phyloP scores from a whole-genome alignment of 805 yeast species.

The Spathaspora girioi region DNA sequence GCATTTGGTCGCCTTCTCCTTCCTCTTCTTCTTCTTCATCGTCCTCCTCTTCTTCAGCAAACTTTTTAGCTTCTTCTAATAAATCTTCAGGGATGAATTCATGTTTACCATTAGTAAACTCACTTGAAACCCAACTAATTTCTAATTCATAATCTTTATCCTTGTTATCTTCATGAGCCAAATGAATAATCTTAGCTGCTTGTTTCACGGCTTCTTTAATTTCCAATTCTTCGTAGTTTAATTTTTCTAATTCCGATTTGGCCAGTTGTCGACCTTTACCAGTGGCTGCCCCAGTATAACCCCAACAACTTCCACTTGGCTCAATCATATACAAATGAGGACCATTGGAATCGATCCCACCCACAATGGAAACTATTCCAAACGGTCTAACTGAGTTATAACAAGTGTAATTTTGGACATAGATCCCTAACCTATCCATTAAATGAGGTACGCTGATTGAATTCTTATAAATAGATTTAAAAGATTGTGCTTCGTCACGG shows the following conservation, averaged over 20 bases:
- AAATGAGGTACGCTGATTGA: slow-evolving; percentile 78
- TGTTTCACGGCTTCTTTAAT: slow-evolving; percentile 84
- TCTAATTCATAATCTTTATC: slow-evolving; percentile 97
- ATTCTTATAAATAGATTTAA: slow-evolving; percentile 71
- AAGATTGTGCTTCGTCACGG: slow-evolving; percentile 82
- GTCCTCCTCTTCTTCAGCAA: slow-evolving; percentile 78
- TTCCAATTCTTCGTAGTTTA: slow-evolving; percentile 65
- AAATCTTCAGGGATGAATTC: slow-evolving; percentile 75
- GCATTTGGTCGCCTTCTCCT: slow-evolving; percentile 34
- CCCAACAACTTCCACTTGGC: slow-evolving; percentile 98
- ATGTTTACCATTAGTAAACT: slow-evolving; percentile 78
- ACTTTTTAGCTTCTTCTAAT: slow-evolving; percentile 76
- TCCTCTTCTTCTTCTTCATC: slow-evolving; percentile 69
- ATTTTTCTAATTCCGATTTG: slow-evolving; percentile 90
- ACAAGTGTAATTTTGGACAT: slow-evolving; percentile 92
- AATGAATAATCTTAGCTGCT: slow-evolving; percentile 89
- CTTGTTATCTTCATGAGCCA: slow-evolving; percentile 96
- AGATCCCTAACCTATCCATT: slow-evolving; percentile 83
- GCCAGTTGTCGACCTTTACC: slow-evolving; percentile 99
- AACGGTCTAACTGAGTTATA: slow-evolving; percentile 97
- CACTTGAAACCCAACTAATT: slow-evolving; percentile 78
- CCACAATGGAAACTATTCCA: slow-evolving; percentile 88
- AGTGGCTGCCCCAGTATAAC: slow-evolving; percentile 94
- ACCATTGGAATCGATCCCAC: slow-evolving; percentile 89
- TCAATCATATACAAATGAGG: slow-evolving; percentile 94